Conservation (phyloP, 2,329 filamentous ascomycete genomes). For the Tolypocladium sp. region DNA sequence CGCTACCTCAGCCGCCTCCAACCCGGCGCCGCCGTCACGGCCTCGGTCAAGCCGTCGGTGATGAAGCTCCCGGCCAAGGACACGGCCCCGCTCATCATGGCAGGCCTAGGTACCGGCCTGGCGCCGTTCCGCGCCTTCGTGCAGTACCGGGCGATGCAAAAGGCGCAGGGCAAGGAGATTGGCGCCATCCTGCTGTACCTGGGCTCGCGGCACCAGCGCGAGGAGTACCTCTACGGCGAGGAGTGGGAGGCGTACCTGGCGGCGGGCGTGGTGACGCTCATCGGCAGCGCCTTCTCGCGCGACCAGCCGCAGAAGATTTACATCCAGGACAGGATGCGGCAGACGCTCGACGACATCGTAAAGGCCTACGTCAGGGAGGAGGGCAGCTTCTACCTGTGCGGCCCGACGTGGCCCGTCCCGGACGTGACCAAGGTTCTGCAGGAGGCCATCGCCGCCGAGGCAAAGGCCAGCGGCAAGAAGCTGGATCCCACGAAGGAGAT, state of each 20-base stretch:
- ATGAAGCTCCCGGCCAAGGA: constrained; percentile 93
- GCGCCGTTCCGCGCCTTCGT: constrained; percentile 99
- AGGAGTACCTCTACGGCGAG: constrained; percentile 97
- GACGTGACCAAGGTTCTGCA: constrained; percentile 91
- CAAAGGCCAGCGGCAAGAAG: constrained; percentile 64
- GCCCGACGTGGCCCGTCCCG: constrained; percentile 95
- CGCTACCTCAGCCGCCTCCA: constrained; percentile 74
- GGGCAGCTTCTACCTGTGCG: constrained; percentile 93
- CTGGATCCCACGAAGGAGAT: constrained; percentile 83
- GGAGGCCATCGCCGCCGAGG: constrained; percentile 79
- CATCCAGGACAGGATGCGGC: constrained; percentile 95
- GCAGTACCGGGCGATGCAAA: constrained; percentile 96
- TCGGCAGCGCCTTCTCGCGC: constrained; percentile 89
- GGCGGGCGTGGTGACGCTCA: constrained; percentile 86
- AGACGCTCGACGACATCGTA: constrained; percentile 74
- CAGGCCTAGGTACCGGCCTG: constrained; percentile 92
- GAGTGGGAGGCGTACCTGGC: constrained; percentile 98
- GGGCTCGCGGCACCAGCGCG: constrained; percentile 91
- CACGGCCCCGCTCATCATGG: constrained; percentile 95
- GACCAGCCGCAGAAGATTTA: constrained; percentile 99
- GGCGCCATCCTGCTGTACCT: constrained; percentile 92
- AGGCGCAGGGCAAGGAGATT: constrained; percentile 92
- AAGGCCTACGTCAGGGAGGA: constrained; percentile 80
- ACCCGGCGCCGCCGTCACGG: constrained; percentile 72
- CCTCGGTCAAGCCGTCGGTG: constrained; percentile 92